These are phyloP conservation scores for Grifola frondosa DNA, from an alignment of 1,284 basidiomycete genomes.

Conservation along the genomic window DNA sequence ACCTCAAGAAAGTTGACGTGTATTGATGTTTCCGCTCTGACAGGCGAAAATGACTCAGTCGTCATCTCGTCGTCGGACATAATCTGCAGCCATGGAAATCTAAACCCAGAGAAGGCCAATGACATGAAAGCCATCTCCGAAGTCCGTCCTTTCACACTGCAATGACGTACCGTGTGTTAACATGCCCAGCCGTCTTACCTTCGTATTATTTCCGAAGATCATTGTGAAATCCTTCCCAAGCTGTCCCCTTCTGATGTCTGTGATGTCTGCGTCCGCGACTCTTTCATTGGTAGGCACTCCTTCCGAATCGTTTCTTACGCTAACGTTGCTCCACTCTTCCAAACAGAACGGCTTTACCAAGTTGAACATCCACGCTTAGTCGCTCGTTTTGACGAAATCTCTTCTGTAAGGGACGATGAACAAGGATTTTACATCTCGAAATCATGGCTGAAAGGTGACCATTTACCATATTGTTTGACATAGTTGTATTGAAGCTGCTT, in stretches of 20 bases:
- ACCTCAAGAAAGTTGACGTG: too few species aligned
- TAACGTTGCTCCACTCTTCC: slow-evolving; percentile 5
- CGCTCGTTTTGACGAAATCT: slow-evolving; percentile 53
- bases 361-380: slow-evolving; percentile 62
- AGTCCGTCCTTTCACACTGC: slow-evolving; percentile 39
- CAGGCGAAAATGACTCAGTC: neutral
- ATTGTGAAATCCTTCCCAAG: slow-evolving; percentile 47
- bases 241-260: slow-evolving; percentile 58
- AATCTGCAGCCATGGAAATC: slow-evolving; percentile 55
- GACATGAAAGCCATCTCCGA: slow-evolving; percentile 64
- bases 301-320: neutral
- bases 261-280: slow-evolving; percentile 60
- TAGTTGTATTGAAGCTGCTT: slow-evolving; percentile 1
- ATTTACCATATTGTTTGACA: neutral
- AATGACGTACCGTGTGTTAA: too few species aligned
- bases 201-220: slow-evolving; percentile 44
- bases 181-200: too few species aligned
- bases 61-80: slow-evolving; percentile 39
- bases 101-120: slow-evolving; percentile 55
- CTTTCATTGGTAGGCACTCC: too few species aligned
- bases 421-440: slow-evolving; percentile 75
- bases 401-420: slow-evolving; percentile 41
- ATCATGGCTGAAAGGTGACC: slow-evolving; percentile 69
- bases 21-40: too few species aligned
- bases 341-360: slow-evolving; percentile 64